A percentile compares a stretch with the other conserved stretches of the same genome.
These are phyloP conservation scores for Botryotinia calthae DNA, from an alignment of 2,329 filamentous ascomycete genomes.

Conservation along the genomic window DNA sequence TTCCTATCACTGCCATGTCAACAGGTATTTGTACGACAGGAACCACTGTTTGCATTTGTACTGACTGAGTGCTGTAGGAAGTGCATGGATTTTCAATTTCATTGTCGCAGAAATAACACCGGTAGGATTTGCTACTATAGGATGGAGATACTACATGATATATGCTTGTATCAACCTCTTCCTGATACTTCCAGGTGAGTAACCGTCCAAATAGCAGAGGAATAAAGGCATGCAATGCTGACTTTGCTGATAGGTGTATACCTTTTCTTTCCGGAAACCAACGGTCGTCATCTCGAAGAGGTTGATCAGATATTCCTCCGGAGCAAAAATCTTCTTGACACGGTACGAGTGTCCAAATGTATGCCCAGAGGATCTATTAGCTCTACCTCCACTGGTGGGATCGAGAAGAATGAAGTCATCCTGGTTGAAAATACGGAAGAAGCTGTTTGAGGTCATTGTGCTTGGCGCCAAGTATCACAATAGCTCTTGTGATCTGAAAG, in stretches of 20 bases:
- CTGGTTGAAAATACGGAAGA: background rate
- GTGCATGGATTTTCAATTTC: slow-evolving; percentile 21
- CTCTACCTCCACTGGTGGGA: background rate
- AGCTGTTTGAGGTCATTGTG: background rate
- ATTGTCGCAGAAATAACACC: slow-evolving; percentile 39
- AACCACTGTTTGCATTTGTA: background rate
- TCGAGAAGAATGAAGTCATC: background rate
- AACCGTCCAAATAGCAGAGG: background rate
- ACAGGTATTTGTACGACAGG: background rate
- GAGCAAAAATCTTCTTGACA: slow-evolving; percentile 13
- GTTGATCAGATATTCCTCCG: slow-evolving; percentile 31
- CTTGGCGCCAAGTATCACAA: slow-evolving; percentile 12
- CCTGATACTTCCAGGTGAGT: slow-evolving; percentile 15
- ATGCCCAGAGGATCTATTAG: background rate
- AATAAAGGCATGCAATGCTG: background rate
- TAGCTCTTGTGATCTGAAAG: background rate
- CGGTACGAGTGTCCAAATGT: slow-evolving; percentile 8
- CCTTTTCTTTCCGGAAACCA: slow-evolving; percentile 56
- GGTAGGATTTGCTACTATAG: slow-evolving; percentile 48
- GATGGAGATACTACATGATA: slow-evolving; percentile 62
- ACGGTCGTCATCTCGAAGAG: slow-evolving; percentile 41
- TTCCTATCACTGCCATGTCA: slow-evolving; percentile 32
- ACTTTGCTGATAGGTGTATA: slow-evolving; percentile 46
- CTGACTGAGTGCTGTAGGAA: slow-evolving; percentile 4
- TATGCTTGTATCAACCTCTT: slow-evolving; percentile 47